These are phyloP conservation scores for Chaetomiaceae sp. DNA, from an alignment of 2,329 filamentous ascomycete species.

Conservation along the genomic window DNA sequence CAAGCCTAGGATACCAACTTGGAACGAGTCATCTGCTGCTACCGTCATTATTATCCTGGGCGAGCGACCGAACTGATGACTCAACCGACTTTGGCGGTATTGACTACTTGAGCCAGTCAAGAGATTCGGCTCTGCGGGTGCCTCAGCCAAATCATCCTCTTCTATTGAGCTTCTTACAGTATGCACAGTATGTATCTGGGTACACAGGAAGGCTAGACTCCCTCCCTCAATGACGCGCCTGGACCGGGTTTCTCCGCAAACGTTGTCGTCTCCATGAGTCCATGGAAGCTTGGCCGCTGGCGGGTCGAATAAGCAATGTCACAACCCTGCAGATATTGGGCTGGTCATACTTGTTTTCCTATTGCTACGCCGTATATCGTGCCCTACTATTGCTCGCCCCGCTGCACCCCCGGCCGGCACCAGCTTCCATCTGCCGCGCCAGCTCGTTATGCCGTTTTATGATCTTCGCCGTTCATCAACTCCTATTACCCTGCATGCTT, in stretches of 20 bases:
- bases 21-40: no score
- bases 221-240: not conserved
- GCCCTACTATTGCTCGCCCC: not conserved
- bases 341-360: not conserved
- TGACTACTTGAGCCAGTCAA: no score
- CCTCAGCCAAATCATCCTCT: no score
- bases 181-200: no score
- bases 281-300: slow-evolving; percentile 1
- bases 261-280: not conserved
- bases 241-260: not conserved
- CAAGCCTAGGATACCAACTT: no score
- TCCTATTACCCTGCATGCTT: slow-evolving; percentile 12
- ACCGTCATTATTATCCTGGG: no score
- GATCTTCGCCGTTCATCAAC: slow-evolving; percentile 21
- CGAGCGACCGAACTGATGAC: no score
- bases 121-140: no score
- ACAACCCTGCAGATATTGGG: not conserved
- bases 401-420: not conserved
- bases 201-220: no score
- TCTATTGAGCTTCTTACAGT: no score
- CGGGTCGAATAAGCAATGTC: not conserved
- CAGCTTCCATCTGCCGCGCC: slow-evolving; percentile 18
- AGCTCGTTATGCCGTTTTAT: slow-evolving; percentile 23
- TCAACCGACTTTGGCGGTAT: no score
- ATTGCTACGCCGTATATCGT: not conserved